These are phyloP conservation scores for Termitomyces sp. DNA, from an alignment of 768 basidiomycete genomes.

Conservation along the genomic window DNA sequence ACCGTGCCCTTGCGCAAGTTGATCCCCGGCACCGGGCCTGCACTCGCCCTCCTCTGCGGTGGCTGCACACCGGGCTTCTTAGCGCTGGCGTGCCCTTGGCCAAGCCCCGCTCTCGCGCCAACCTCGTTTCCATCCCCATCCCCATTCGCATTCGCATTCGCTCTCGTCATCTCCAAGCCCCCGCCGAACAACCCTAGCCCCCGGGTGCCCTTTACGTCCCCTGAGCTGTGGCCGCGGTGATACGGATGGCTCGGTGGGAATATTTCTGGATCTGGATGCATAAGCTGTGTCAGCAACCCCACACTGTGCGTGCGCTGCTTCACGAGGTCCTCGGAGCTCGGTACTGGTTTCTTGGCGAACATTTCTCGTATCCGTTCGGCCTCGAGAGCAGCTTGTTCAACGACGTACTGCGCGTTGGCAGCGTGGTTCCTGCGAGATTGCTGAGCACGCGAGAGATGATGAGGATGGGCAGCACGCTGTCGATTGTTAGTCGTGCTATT, in stretches of 20 bases:
- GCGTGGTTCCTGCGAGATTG: slow-evolving; percentile 19
- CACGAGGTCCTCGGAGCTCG: slow-evolving; percentile 52
- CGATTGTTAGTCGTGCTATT: not conserved
- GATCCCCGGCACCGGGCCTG: slow-evolving; percentile 24
- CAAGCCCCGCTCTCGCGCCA: not conserved
- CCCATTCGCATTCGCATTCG: slow-evolving; percentile 3
- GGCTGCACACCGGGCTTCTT: not conserved
- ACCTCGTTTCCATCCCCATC: not conserved
- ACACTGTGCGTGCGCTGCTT: slow-evolving; percentile 30
- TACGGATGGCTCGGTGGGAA: slow-evolving; percentile 60
- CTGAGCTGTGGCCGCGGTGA: slow-evolving; percentile 41
- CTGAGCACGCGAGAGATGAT: slow-evolving; percentile 19
- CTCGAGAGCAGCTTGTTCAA: slow-evolving; percentile 53
- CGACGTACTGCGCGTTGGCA: slow-evolving; percentile 21
- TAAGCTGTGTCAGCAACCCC: slow-evolving; percentile 60
- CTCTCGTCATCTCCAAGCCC: slow-evolving; percentile 13
- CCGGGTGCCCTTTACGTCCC: slow-evolving; percentile 35
- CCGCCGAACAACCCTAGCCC: not conserved
- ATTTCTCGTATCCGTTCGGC: slow-evolving; percentile 63
- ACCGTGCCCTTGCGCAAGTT: slow-evolving; percentile 51
- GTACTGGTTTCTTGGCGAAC: slow-evolving; percentile 68
- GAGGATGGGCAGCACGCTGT: slow-evolving; percentile 10
- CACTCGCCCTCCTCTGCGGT: slow-evolving; percentile 4
- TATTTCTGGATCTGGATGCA: slow-evolving; percentile 65
- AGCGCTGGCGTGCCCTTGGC: not conserved